Evolutionary conservation across 768 basidiomycete genomes (phyloP).

Genomic region (Mycena albidolilacea): DNA sequence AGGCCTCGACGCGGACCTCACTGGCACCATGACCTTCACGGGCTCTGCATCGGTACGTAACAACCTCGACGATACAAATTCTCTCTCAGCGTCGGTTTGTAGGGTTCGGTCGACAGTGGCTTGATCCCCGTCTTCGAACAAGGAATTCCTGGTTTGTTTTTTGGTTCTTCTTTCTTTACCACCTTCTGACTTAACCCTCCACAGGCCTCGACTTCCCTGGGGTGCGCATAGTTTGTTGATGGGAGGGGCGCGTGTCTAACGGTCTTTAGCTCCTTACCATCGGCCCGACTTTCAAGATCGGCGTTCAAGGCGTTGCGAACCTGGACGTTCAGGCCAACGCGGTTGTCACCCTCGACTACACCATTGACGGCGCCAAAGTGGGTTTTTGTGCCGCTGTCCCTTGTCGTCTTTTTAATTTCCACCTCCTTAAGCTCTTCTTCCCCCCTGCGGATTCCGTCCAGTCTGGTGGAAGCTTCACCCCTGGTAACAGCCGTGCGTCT

Average conservation of each 20-base stretch:
- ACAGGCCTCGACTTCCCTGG: constrained; percentile 48
- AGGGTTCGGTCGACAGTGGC: constrained; percentile 49
- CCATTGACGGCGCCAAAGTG: constrained; percentile 38
- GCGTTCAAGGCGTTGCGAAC: constrained; percentile 44
- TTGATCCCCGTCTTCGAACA: constrained; percentile 46
- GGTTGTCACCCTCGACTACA: constrained; percentile 49
- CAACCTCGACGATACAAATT: neutral
- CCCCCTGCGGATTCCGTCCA: constrained; percentile 46
- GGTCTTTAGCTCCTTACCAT: constrained; percentile 53
- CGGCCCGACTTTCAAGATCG: constrained; percentile 57
- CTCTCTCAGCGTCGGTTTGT: neutral
- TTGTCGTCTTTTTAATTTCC: neutral
- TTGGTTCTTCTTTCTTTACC: neutral
- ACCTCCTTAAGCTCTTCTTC: constrained; percentile 51
- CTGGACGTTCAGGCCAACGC: constrained; percentile 54
- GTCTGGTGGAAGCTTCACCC: constrained; percentile 46
- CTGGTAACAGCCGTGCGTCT: constrained; percentile 49
- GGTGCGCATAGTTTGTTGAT: constrained; percentile 34
- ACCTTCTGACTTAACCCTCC: neutral
- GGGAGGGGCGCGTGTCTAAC: neutral
- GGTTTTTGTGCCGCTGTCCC: neutral
- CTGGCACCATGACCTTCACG: constrained; percentile 47
- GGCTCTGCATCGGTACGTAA: constrained; percentile 40
- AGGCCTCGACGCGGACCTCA: constrained; percentile 46
- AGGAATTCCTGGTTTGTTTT: constrained; percentile 48